Evolutionary conservation across 169 alveolate species (phyloP), one percentile per base, ranked within the genome.

Genomic region (Cryptosporidium ubiquitum): DNA sequence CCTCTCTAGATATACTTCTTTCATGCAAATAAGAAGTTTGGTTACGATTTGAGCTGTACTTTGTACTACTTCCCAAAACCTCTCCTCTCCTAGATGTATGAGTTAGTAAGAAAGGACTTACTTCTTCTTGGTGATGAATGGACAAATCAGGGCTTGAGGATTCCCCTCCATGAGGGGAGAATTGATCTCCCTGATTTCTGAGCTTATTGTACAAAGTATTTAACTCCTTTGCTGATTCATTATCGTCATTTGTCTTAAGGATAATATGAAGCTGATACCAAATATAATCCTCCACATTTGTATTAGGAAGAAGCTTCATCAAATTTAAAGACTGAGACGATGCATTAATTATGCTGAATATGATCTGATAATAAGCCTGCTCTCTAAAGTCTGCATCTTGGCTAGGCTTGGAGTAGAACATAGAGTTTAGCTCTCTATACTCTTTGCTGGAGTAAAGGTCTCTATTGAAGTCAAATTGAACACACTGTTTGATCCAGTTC

Each of bases 241-340:
- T 61, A 20, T 79, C 89, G 29, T 79, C 89, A 58, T 64, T 61
- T n/a, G 79, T 40, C 66, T 79, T 79, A 10, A 79, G 66, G 23
- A 79, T 79, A 40, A 79, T 79, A 29, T 79, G 89, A 64, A 61
- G 69, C 14, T 64, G 73, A 26, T 79, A 79, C 89, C 89, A 79
- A 79, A 79, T 49, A 64, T 79, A 79, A 31, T 79, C 89, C 29
- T 79, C 89, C 29, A 64, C n/a, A 16, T 37, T 61, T 7, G 51
- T 31, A 35, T 61, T 64, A 7, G 89, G 89, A 40, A 79, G 60
- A 5, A 79, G 31, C 40, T 66, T 79, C 75, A 23, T 42, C 20
- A 79, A 20, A 79, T 58, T 79, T 26, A 79, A 47, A 39, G 79
- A 52, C 26, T 58, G 55, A 60, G 75, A 37, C 10, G 89, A 61